Base-by-base conservation (phyloP, 2,329 filamentous ascomycete genomes). In the Aspergillus japonicus region DNA sequence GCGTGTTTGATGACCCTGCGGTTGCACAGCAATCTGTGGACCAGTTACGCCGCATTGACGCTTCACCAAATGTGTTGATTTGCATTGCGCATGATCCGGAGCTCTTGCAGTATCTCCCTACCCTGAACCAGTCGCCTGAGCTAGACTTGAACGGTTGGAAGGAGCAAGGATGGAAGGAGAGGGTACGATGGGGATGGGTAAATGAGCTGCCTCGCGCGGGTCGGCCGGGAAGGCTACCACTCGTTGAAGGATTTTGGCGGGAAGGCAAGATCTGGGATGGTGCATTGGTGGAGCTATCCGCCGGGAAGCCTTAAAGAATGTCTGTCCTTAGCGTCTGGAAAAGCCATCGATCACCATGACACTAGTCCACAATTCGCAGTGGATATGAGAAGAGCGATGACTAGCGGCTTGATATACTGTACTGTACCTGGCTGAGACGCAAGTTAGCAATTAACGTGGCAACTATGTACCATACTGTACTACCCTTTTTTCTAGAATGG, bases 111-210 rank as follows among this genome's bases (percentile, higher is more conserved):
- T 21, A 55, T 47, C 35, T 59, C 1, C 57, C 57, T 12, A 59
- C 57, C 2, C 26, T 62, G 0, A 54, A 56, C 49, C 14, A 54
- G 23, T 50, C 29, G 4, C 60, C 60, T 21, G 48, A 23, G 2
- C 31, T 47, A 2, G 57, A 59, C 33, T 24, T 62, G 11, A 62
- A 62, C 7, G 10, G 16, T 1, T 62, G 60, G 60, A 59, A 54
- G 33, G 50, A 26, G 6, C 50, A 56, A n/a, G 60, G 60, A 1
- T 53, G 52, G 53, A 56, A 59, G 33, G 52, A 51, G 24, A 59
- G 51, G 26, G 16, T 59, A 3, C 57, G 57, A 5, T 59, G 57
- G 57, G 57, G 57, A 24, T 59, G 57, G 57, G 35, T 59, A 6
- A 59, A 59, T 31, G 57, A 59, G 47, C 33, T 59, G 6, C 57